phyloP scores from a whole-genome alignment of 2,329 filamentous ascomycete species.

The Penicillium griseofulvum region DNA sequence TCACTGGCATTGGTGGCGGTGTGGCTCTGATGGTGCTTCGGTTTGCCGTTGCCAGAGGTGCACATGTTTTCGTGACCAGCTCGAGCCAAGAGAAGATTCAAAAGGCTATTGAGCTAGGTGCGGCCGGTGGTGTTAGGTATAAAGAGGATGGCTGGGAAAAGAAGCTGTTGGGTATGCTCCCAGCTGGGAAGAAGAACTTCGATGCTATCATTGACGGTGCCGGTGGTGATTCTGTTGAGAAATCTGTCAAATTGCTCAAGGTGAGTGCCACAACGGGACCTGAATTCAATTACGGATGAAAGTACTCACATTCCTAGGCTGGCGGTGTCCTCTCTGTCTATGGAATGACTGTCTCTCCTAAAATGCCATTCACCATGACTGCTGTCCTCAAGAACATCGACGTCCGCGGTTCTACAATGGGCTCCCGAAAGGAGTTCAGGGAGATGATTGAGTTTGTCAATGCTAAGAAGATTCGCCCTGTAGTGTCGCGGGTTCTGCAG shows the following conservation, averaged over 20 bases:
- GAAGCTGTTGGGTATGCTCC: slow-evolving; percentile 57
- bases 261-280: slow-evolving; percentile 32
- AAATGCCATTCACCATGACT: slow-evolving; percentile 81
- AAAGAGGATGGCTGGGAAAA: slow-evolving; percentile 78
- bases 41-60: slow-evolving; percentile 72
- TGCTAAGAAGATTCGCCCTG: slow-evolving; percentile 68
- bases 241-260: slow-evolving; percentile 67
- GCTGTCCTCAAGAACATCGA: slow-evolving; percentile 87
- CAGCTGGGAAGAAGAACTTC: slow-evolving; percentile 65
- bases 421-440: slow-evolving; percentile 81
- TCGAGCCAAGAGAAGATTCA: slow-evolving; percentile 72
- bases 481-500: slow-evolving; percentile 71
- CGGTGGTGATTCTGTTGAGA: slow-evolving; percentile 77
- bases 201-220: slow-evolving; percentile 91
- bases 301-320: slow-evolving; percentile 40
- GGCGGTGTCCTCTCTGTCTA: slow-evolving; percentile 85
- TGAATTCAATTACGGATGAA: background rate
- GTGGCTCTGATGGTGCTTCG: slow-evolving; percentile 79
- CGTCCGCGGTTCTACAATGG: slow-evolving; percentile 84
- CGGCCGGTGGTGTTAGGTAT: slow-evolving; percentile 78
- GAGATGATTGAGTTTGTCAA: slow-evolving; percentile 85
- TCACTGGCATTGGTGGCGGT: slow-evolving; percentile 91
- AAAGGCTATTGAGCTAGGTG: slow-evolving; percentile 68
- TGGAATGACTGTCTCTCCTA: slow-evolving; percentile 84
- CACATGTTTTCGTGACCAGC: slow-evolving; percentile 78